Base-by-base conservation (phyloP, 1,284 basidiomycete genomes). In the Malassezia dermatis region DNA sequence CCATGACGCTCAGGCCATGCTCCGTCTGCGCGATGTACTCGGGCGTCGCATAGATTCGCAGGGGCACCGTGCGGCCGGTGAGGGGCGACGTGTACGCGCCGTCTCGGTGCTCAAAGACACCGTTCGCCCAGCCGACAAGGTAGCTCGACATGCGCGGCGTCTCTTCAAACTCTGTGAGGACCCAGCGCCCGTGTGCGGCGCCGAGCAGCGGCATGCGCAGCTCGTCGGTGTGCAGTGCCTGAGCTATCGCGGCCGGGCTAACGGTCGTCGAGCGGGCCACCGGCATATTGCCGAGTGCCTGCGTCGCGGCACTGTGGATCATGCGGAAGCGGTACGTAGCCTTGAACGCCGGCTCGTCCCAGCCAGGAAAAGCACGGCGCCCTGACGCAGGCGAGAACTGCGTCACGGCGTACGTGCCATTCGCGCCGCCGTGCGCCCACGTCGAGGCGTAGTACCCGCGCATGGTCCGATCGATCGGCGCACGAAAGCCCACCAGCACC, bases 341-440 rank as follows among this genome's bases (percentile, higher is more conserved):
- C 75, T 95, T 96, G 66, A 93, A 79, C n/a, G 83, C 79, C n/a
- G 93, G 91, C 74, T 95, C 89, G 73, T 94, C 93, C 86, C 86
- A 95, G 65, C 77, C 78, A 1, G 78, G 79, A 61, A 73, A 75
- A 10, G 71, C 75, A 11, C 70, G 59, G 8, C 89, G 79, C 4
- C 89, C 89, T 53, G 84, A 82, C 21, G 88, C 93, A 19, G 90
- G 84, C 83, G 93, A 76, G 48, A 78, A 76, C 56, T 63, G 64
- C 47, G 64, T 66, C 2, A 68, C 53, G 57, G 55, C 70, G 58
- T 69, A 66, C 43, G 57, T 47, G 11, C 59, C 58, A 51, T 76
- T 76, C 65, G 77, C 74, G n/a, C 75, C 76, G 26, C 67, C 66
- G 55, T 72, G 71, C 61, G 77, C 52, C 51, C 58, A 66, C 12